Conservation (phyloP, 2,329 filamentous ascomycete genomes). For the Sclerotinia spermophila region DNA sequence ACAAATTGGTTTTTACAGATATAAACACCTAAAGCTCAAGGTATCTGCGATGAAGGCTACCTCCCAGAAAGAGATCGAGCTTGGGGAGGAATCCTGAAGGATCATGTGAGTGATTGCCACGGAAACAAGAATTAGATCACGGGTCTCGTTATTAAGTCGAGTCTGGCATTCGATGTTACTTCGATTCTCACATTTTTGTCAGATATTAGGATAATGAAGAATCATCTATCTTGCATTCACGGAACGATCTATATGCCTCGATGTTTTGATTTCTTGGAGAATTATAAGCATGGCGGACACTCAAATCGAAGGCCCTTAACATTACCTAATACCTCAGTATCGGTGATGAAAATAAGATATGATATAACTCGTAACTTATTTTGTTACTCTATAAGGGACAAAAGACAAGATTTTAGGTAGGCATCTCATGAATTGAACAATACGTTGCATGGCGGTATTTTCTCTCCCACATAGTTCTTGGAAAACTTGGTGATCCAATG, state of each 20-base stretch:
- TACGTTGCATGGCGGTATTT: no score
- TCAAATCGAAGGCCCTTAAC: background rate
- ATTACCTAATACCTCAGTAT: no score
- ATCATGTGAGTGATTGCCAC: background rate
- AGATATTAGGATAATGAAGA: background rate
- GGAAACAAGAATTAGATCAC: background rate
- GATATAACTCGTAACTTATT: background rate
- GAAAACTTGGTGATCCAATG: no score
- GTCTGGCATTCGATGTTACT: no score
- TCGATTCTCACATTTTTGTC: background rate
- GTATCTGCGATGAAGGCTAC: background rate
- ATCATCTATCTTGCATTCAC: background rate
- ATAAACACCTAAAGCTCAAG: background rate
- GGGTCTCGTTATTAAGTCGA: background rate
- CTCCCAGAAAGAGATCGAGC: background rate
- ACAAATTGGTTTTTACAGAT: background rate
- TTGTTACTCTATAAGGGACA: background rate
- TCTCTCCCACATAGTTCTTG: no score
- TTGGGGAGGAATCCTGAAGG: no score
- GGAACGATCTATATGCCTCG: background rate
- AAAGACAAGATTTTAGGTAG: background rate
- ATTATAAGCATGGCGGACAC: background rate
- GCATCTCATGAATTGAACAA: background rate
- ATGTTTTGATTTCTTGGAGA: background rate
- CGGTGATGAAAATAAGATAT: background rate